Evolutionary conservation across 2,329 filamentous ascomycete species (phyloP), one percentile per base, ranked within the genome.

Genomic region (Ascochyta clinopodiicola): DNA sequence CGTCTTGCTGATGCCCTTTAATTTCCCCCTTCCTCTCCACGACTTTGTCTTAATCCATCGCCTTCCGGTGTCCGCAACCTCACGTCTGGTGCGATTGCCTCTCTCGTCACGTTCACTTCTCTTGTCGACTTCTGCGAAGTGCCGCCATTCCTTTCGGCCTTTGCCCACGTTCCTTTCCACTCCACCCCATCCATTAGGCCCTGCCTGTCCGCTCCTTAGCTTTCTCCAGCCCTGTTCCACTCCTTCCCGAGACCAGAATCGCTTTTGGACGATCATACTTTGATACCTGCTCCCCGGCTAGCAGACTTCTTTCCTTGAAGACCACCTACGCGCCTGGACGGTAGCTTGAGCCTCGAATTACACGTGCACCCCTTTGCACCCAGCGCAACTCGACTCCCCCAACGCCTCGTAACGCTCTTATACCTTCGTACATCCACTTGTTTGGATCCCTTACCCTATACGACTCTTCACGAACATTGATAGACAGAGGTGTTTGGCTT

Each of bases 61-160:
- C 68, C 71, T 68, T 61, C 68, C 70, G 67, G 52, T 56, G 46
- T 56, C 52, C 42, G 52, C 52, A 56, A 56, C 52, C 65, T 66
- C 66, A 63, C 67, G 62, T 70, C 69, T 61, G 57, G 63, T 62
- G 67, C 63, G 67, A 68, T 73, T 74, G 73, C 67, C 71, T 71
- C 71, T 71, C 67, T 65, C 27, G 64, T 62, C 60, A 66, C 67
- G 61, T 60, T 75, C 72, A 64, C 67, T 73, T 75, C 75, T 65
- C 57, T 67, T 67, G 60, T 72, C 69, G 67, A 66, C 68, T 76
- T 74, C 72, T 74, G 71, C 68, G 69, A 74, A 72, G 67, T 70
- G 73, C 72, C 68, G 72, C 72, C 74, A 75, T 72, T 76, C 74
- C 73, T 76, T 76, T 74, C 72, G 70, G 73, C 70, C 70, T 72